Evolutionary conservation across 1,139 yeast species (phyloP).

Genomic region (Trichomonascaceae sp.): DNA sequence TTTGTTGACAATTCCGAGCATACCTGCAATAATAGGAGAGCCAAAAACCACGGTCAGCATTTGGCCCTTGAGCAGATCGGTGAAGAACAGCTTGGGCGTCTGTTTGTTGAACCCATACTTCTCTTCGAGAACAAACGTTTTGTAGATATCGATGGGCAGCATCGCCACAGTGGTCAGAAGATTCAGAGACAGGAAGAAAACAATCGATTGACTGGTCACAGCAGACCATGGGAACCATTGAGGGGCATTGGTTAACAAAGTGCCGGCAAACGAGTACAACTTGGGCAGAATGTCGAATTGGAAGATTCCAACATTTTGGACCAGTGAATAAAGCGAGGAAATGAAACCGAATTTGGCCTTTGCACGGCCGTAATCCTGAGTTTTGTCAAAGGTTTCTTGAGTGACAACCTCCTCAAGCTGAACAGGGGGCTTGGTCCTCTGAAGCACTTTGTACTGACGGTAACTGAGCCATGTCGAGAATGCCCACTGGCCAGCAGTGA

Average conservation of each 20-base stretch:
- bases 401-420: conserved; percentile 45
- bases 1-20: conserved; percentile 66
- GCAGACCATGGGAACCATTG: conserved; percentile 22
- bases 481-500: conserved; percentile 59
- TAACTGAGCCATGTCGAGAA: conserved; percentile 63
- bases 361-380: conserved; percentile 74
- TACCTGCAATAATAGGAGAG: conserved; percentile 58
- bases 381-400: conserved; percentile 59
- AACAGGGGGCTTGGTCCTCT: conserved; percentile 43
- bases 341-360: conserved; percentile 61
- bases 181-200: conserved; percentile 42
- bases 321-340: conserved; percentile 37
- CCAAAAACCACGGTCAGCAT: conserved; percentile 46
- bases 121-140: conserved; percentile 81
- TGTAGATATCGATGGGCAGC: conserved; percentile 61
- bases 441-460: conserved; percentile 65
- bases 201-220: conserved; percentile 39
- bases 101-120: conserved; percentile 85
- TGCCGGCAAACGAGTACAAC: conserved; percentile 48
- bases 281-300: conserved; percentile 54
- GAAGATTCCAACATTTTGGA: conserved; percentile 45
- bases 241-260: conserved; percentile 26
- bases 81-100: conserved; percentile 55
- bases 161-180: conserved; percentile 38
- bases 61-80: conserved; percentile 54